Percentiles rank a stretch among this genome's conserved stretches.
Conservation (phyloP, 768 basidiomycete genomes). For the Sarcomyxa edulis region DNA sequence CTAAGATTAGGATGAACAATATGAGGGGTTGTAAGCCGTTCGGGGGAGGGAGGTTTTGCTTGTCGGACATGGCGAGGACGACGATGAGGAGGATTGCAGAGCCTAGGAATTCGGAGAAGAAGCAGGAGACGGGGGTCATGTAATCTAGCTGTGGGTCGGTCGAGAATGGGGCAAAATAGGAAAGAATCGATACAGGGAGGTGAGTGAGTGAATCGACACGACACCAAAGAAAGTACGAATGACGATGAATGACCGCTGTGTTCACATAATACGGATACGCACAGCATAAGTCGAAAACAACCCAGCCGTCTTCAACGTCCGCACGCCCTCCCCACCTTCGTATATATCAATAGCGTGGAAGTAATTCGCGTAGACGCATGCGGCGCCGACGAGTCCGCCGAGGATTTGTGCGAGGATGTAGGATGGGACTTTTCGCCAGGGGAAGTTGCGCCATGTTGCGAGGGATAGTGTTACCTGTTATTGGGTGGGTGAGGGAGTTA, state of each 20-base stretch:
- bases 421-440: conserved; percentile 74
- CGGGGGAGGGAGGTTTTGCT: conserved; percentile 42
- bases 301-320: conserved; percentile 51
- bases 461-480: conserved; percentile 62
- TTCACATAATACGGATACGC: conserved; percentile 14
- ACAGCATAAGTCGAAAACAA: conserved; percentile 61
- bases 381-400: conserved; percentile 58
- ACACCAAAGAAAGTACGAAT: too few species aligned
- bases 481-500: conserved; percentile 1
- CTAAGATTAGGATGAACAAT: conserved; percentile 54
- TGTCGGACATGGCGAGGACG: conserved; percentile 51
- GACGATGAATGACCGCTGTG: neutral
- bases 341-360: conserved; percentile 62
- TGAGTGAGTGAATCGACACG: too few species aligned
- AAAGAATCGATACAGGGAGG: too few species aligned
- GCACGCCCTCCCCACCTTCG: conserved; percentile 50
- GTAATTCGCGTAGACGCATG: conserved; percentile 62
- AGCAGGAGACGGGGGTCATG: conserved; percentile 33
- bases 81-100: conserved; percentile 53
- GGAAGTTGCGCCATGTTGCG: conserved; percentile 67
- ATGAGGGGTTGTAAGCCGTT: conserved; percentile 48
- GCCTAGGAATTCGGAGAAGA: conserved; percentile 53
- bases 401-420: conserved; percentile 64
- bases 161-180: too few species aligned
- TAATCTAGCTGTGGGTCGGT: conserved; percentile 24